These are phyloP conservation scores for Coemansia sp. DNA, from an alignment of 192 early-diverging fungal species.

Conservation along the genomic window DNA sequence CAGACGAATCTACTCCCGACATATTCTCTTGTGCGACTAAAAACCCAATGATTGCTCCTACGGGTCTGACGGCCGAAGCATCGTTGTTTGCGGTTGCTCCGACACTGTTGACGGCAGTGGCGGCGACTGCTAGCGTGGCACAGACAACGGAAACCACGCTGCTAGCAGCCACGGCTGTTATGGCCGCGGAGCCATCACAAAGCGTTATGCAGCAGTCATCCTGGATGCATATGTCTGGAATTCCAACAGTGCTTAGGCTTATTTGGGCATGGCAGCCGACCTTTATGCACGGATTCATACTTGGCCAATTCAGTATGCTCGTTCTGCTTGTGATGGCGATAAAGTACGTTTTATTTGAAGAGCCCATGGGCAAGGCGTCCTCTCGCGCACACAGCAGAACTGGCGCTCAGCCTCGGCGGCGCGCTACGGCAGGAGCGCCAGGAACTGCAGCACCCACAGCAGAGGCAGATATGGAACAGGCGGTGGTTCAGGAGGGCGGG, in stretches of 20 bases:
- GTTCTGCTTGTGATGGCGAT: constrained; percentile 49
- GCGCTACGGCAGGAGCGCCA: background rate
- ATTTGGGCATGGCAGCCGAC: constrained; percentile 50
- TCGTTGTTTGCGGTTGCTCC: background rate
- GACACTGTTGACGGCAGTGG: background rate
- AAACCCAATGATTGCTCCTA: background rate
- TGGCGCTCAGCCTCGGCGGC: background rate
- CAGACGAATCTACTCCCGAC: too few relatives aligned
- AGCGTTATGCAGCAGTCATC: background rate
- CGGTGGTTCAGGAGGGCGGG: constrained; percentile 37
- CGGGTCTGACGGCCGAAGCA: background rate
- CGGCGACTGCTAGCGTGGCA: background rate
- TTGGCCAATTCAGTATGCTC: constrained; percentile 55
- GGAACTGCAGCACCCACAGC: background rate
- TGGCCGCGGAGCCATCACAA: background rate
- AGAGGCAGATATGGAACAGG: constrained; percentile 8
- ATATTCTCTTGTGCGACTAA: too few relatives aligned
- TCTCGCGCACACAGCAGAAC: constrained; percentile 6
- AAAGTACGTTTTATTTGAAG: constrained; percentile 56
- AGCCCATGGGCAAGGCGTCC: constrained; percentile 29
- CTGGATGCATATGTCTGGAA: background rate
- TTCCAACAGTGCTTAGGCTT: constrained; percentile 10
- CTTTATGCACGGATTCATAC: constrained; percentile 56
- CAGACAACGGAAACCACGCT: background rate
- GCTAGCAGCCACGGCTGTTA: background rate